Conservation (phyloP, 2,329 filamentous ascomycete genomes). For the Pyrenochaeta sp. region DNA sequence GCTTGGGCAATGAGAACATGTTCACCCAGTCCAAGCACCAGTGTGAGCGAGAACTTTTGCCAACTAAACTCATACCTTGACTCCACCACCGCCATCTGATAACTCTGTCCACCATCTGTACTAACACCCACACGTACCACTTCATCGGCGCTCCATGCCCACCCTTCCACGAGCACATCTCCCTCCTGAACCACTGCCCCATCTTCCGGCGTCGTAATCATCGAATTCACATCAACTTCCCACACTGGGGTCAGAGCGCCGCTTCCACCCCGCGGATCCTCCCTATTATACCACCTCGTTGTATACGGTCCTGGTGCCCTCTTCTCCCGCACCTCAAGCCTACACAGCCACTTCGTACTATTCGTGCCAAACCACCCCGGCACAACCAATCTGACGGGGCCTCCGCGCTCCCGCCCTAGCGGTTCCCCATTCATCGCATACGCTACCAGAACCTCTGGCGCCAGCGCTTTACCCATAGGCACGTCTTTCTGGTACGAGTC, state of each 20-base stretch:
- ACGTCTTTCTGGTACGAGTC: constrained; percentile 45
- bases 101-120: constrained; percentile 17
- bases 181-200: constrained; percentile 5
- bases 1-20: constrained; percentile 13
- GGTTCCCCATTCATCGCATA: constrained; percentile 35
- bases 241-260: constrained; percentile 29
- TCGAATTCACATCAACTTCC: constrained; percentile 36
- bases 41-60: constrained; percentile 6
- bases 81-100: constrained; percentile 5
- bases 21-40: background rate
- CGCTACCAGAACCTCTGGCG: constrained; percentile 34
- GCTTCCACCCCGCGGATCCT: constrained; percentile 11
- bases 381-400: constrained; percentile 40
- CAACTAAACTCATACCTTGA: constrained; percentile 12
- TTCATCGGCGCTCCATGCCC: constrained; percentile 35
- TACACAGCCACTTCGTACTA: constrained; percentile 41
- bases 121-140: constrained; percentile 29
- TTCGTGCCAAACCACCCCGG: constrained; percentile 45
- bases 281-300: constrained; percentile 37
- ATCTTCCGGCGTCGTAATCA: constrained; percentile 30
- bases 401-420: constrained; percentile 31
- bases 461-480: constrained; percentile 32
- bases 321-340: constrained; percentile 20
- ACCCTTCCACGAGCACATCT: constrained; percentile 22
- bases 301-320: constrained; percentile 35